Conservation (phyloP, 176 grass and related monocot species). For the Aegilops speltoides region DNA sequence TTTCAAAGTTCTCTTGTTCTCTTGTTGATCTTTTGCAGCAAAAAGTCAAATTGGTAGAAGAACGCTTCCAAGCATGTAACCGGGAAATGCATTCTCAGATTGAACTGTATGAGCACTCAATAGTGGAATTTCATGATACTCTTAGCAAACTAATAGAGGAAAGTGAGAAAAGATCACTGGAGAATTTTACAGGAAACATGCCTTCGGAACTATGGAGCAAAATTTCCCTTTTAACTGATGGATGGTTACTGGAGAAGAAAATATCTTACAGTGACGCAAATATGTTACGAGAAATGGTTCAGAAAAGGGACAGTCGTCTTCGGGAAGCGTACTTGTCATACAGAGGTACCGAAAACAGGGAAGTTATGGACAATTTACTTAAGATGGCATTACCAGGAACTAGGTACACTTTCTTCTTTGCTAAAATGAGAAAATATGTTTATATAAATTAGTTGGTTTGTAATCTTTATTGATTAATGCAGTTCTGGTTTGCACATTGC, state of each 20-base stretch:
- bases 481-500: constrained; percentile 82
- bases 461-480: constrained; percentile 41
- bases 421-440: constrained; percentile 8
- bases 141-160: constrained; percentile 74
- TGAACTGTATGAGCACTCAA: constrained; percentile 81
- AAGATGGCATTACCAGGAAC: constrained; percentile 59
- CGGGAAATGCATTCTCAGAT: constrained; percentile 72
- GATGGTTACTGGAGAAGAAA: constrained; percentile 96
- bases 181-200: constrained; percentile 50
- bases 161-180: constrained; percentile 53
- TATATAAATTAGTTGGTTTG: background rate
- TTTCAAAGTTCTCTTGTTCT: constrained; percentile 47
- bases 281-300: constrained; percentile 67
- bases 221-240: constrained; percentile 75
- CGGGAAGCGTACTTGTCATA: constrained; percentile 74
- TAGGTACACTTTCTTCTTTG: constrained; percentile 47
- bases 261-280: constrained; percentile 62
- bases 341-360: constrained; percentile 65
- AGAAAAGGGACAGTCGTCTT: constrained; percentile 70
- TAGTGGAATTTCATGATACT: constrained; percentile 73
- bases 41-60: constrained; percentile 65
- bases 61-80: constrained; percentile 58
- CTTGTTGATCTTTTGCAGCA: constrained; percentile 63
- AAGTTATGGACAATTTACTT: constrained; percentile 71
- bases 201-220: constrained; percentile 79